Base-by-base conservation (phyloP, 2,329 filamentous ascomycete species). In the Aspergillus japonicus region DNA sequence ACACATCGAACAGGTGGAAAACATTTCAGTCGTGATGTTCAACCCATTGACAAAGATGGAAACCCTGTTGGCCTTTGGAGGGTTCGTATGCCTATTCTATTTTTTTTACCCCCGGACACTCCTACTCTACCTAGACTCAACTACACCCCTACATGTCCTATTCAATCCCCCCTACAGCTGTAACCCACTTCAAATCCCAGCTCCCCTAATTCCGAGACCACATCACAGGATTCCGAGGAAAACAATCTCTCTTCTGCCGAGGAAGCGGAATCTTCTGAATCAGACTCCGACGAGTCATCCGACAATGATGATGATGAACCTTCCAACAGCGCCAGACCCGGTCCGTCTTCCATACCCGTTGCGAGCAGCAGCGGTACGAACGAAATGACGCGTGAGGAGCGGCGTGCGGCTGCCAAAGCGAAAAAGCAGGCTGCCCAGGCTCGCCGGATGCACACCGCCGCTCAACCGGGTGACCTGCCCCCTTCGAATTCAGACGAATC, bases 21-120 rank as follows among this genome's bases (percentile, higher is more conserved):
- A 80, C 89, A 96, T 73, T 99, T 96, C 81, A 97, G 93, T 67
- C 89, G 92, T 66, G 89, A 97, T 75, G 87, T 98, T 50, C 88
- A 91, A 76, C 93, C 93, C 21, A 80, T 95, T 71, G 93, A 97
- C 72, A 88, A 88, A 68, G 91, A 98, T 73, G 95, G 94, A 68
- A 95, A 95, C 72, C 87, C 91, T 68, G 83, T 94, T 64, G 88
- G 89, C 82, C 94, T 96, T 85, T 96, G 94, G 91, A 87, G 85
- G 73, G 85, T 87, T 73, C 79, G 86, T 72, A 62, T 47, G 29
- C 72, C 58, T 48, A 39, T 2, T 4, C 11, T 52, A 14, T 6
- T 19, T 16, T 19, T 16, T 21, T 16, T 19, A 11, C n/a, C 5
- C 7, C 24, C 7, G 26, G 26, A 26, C 26, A 8, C 6, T 26